Base-by-base conservation (phyloP, 192 early-diverging fungal species). In the Podila horticola region DNA sequence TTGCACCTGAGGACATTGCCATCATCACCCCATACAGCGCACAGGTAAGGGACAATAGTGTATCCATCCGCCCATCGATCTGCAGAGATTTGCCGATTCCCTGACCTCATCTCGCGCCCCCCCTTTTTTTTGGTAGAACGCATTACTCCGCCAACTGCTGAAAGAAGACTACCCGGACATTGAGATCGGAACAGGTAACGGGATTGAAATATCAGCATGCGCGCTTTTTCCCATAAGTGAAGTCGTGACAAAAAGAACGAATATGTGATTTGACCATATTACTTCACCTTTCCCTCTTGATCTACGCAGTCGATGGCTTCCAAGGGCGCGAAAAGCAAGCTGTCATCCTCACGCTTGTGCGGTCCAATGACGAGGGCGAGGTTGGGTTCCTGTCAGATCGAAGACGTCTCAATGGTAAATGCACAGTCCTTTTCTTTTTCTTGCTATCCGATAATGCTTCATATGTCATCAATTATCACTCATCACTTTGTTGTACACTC, bases 241-340 rank as follows among this genome's bases (percentile, higher is more conserved):
- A 55, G 20, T 4, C 52, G 52, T 11, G 24, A 55, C 20, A n/a
- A 24, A 22, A 55, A 26, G 8, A 55, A 24, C 50, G 17, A 55
- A 6, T 55, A 6, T 52, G 19, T 55, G 52, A 22, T 15, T 17
- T 45, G 15, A 45, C 41, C 41, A 15, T 26, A 24, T 6, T 55
- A 4, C 9, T 55, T n/a, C n/a, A n/a, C 17, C 17, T 55, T n/a
- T 22, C 24, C 24, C 52, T 4, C 4, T 55, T 24, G 6, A 22
- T 55, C 52, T 24, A 55, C 8, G 24, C 11, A 5, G 94, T 97
- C 5, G 96, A 97, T 74, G 95, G 96, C 2, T 95, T 96, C 71
- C 96, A 97, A 77, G 97, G 97, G 7, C 90, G 95, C 38, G 97
- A 98, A 74, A 95, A 95, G 70, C 94, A 97, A 73, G 94, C 92